phyloP scores from a whole-genome alignment of 208 protist species.

The Crithidia brevicula region DNA sequence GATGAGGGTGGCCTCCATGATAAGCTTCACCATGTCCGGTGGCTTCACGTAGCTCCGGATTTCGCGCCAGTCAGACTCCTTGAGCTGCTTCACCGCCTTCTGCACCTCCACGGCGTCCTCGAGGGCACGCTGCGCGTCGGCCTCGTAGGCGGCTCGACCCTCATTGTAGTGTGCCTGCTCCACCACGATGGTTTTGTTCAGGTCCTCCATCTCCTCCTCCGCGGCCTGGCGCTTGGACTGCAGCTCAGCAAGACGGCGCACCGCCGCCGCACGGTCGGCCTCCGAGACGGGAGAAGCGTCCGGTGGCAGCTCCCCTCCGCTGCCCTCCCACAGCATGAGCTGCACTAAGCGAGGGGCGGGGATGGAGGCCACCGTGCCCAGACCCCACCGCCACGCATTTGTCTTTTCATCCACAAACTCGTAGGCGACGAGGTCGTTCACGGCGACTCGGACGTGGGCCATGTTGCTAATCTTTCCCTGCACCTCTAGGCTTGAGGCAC shows the following conservation, averaged over 20 bases:
- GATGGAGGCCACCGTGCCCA: slow-evolving; percentile 50
- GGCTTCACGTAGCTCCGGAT: slow-evolving; percentile 62
- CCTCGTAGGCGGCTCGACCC: slow-evolving; percentile 21
- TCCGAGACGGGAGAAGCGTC: slow-evolving; percentile 13
- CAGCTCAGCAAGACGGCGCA: slow-evolving; percentile 33
- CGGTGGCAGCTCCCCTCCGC: slow-evolving; percentile 21
- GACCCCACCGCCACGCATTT: slow-evolving; percentile 46
- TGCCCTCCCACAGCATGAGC: slow-evolving; percentile 44
- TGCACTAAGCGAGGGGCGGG: slow-evolving; percentile 49
- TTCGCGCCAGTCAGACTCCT: slow-evolving; percentile 58
- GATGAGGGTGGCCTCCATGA: slow-evolving; percentile 46
- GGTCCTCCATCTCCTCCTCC: slow-evolving; percentile 31
- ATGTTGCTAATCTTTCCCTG: slow-evolving; percentile 17
- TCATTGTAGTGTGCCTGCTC: slow-evolving; percentile 27
- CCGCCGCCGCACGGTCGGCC: slow-evolving; percentile 20
- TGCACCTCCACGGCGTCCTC: slow-evolving; percentile 13
- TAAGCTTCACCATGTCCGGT: slow-evolving; percentile 52
- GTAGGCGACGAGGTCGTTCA: slow-evolving; percentile 59
- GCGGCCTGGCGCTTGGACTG: slow-evolving; percentile 23
- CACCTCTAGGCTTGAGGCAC: background rate
- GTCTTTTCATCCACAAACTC: slow-evolving; percentile 45
- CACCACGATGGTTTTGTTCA: slow-evolving; percentile 27
- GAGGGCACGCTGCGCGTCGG: slow-evolving; percentile 9
- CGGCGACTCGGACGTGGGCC: slow-evolving; percentile 26
- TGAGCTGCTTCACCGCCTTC: slow-evolving; percentile 38